phyloP scores from a whole-genome alignment of 441 rosid species.

The California macrophylla region DNA sequence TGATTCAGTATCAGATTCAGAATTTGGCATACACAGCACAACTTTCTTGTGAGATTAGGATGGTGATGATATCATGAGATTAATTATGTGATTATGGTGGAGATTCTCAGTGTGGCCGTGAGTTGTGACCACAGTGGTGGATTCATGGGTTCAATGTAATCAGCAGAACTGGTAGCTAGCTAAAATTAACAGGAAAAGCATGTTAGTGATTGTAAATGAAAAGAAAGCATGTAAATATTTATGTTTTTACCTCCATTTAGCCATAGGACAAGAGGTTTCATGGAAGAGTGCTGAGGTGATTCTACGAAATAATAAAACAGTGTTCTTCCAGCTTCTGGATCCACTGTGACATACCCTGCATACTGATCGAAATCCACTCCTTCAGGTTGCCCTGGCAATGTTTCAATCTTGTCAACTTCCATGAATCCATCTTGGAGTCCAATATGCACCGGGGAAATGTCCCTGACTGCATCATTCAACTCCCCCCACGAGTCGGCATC shows the following conservation, averaged over 20 bases:
- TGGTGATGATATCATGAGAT: background rate
- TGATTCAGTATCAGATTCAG: background rate
- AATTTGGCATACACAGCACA: background rate
- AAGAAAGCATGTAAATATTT: background rate
- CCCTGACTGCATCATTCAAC: background rate
- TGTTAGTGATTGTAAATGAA: background rate
- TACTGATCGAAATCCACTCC: conserved; percentile 35
- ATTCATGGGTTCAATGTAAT: too few relatives aligned
- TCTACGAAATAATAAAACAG: conserved; percentile 38
- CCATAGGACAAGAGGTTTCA: conserved; percentile 36
- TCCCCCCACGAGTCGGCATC: conserved; percentile 16
- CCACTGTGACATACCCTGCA: conserved; percentile 34
- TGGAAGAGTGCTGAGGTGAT: conserved; percentile 27
- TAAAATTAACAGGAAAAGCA: background rate
- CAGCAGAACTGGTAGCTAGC: too few relatives aligned
- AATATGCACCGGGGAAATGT: background rate
- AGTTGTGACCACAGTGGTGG: too few relatives aligned
- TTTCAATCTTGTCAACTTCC: conserved; percentile 24
- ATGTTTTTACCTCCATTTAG: conserved; percentile 34
- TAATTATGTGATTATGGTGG: too few relatives aligned
- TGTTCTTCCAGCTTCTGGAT: conserved; percentile 28
- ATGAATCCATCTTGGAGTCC: conserved; percentile 27
- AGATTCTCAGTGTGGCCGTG: too few relatives aligned
- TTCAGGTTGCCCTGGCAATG: conserved; percentile 34
- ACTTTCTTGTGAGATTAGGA: background rate